Base-by-base conservation (phyloP, 164 flowering plant genomes). In the Tinospora cordifolia region DNA sequence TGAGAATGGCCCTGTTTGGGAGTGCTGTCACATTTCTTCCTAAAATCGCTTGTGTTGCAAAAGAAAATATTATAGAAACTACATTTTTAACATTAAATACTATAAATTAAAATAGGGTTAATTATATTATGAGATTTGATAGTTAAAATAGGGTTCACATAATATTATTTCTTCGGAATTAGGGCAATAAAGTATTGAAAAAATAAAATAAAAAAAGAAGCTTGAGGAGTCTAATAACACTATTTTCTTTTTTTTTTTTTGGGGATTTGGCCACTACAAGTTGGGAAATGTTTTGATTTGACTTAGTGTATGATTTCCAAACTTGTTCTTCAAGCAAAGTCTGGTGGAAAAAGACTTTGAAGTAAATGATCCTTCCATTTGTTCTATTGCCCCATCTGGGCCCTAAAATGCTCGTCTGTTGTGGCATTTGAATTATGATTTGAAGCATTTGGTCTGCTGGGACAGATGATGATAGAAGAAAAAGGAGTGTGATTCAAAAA, bases 261-360 rank as follows among this genome's bases (percentile, higher is more conserved):
- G n/a, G n/a, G n/a, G 36, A 44, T 44, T 2, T 44, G 12, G 47
- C 12, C 47, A 44, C 47, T 44, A 44, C 36, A 30, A 30, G 47
- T 44, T 6, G 3, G 12, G 47, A 44, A 44, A 9, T 44, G 9
- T 54, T 54, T 54, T 54, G 21, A 17, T 17, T 19, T 3, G 24
- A 14, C 9, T 24, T 3, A 17, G n/a, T 21, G 5, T 54, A 17
- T 54, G 19, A 21, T 25, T 60, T 26, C 6, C 39, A 25, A 13
- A 59, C 34, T 59, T 58, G 51, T 69, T 3, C 22, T 69, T 21
- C 51, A 66, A 66, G 69, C 27, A 66, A 66, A 66, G 69, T 25
- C 59, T 25, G 7, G 25, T 21, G 36, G 6, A 46, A 14, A 24
- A 46, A 1, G 3, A 4, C 2, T 30, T 30, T 30, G 36, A 60